Evolutionary conservation across 1,284 basidiomycete species (phyloP), one percentile per base, ranked within the genome.

Genomic region (Cryptococcus neoformans): DNA sequence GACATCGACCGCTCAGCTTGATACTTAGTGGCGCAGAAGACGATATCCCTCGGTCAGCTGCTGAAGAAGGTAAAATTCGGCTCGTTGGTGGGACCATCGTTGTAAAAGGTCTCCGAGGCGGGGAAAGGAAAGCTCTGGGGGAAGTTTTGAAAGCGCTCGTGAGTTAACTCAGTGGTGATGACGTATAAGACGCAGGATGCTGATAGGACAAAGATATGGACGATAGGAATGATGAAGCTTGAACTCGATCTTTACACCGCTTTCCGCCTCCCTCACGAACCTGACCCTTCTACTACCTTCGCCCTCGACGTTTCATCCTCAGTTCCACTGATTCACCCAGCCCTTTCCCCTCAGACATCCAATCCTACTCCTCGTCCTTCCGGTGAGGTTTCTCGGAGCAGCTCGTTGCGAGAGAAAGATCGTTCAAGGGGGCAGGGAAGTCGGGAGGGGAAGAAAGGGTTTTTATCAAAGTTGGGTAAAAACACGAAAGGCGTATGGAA

Each of bases 61-160:
- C 50, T 2, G 47, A 17, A 21, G 40, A 57, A 39, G 62, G 62
- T 1, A 44, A 57, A 28, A 51, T 64, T 5, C 51, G 56, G 9
- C 2, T 70, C 3, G 67, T 69, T 5, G 70, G 70, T 39, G 70
- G 70, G 7, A 73, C 70, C 1, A 47, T 70, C 14, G 54, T 69
- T 5, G 41, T 70, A 2, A 45, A 58, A 10, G 70, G 70, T 6
- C 16, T 67, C 6, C 44, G 41, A 17, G 39, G 49, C 2, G 55
- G 61, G 12, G 56, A 62, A 6, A 66, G 69, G 39, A 45, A 58
- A 14, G 65, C 63, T 3, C 12, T 72, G 14, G 62, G 61, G n/a
- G 56, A 39, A 41, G 55, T 70, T 4, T 48, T 70, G 4, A 51
- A 57, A 41, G 49, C 56, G 11, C 37, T 72, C 40, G 70, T 70